These are phyloP conservation scores for Neurospora sp. DNA, from an alignment of 495 filamentous ascomycete species.

Conservation along the genomic window DNA sequence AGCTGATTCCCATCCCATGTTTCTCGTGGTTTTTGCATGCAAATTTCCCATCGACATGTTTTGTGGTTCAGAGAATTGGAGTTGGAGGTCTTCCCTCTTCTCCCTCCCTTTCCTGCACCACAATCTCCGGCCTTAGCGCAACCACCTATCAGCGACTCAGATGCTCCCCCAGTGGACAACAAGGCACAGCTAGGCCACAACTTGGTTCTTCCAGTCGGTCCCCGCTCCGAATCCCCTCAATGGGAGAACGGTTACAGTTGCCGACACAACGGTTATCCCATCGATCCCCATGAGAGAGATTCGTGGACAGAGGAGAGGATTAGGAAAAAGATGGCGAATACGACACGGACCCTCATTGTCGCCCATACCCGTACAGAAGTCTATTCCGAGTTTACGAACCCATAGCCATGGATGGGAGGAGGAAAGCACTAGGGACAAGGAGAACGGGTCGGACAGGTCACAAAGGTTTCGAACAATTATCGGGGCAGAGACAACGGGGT, in stretches of 20 bases:
- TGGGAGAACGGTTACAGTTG: background rate
- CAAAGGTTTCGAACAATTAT: background rate
- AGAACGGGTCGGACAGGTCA: background rate
- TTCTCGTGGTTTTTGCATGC: background rate
- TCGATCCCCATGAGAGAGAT: background rate
- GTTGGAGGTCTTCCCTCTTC: background rate
- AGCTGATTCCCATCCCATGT: background rate
- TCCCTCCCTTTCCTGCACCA: background rate
- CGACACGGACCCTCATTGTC: background rate
- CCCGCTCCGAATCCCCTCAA: background rate
- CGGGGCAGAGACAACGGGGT: background rate
- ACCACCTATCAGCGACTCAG: background rate
- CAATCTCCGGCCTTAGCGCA: background rate
- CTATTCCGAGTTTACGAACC: background rate
- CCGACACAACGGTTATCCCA: background rate
- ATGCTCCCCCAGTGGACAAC: background rate
- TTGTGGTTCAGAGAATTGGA: background rate
- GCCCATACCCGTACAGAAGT: background rate
- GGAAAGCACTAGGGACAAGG: background rate
- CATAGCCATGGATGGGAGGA: background rate
- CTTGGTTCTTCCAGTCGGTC: background rate
- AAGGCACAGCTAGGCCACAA: background rate
- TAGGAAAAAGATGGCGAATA: background rate
- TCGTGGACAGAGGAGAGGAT: background rate
- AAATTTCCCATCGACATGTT: background rate